Evolutionary conservation across 1,284 basidiomycete genomes (phyloP).

Genomic region (Cryptococcus neoformans): DNA sequence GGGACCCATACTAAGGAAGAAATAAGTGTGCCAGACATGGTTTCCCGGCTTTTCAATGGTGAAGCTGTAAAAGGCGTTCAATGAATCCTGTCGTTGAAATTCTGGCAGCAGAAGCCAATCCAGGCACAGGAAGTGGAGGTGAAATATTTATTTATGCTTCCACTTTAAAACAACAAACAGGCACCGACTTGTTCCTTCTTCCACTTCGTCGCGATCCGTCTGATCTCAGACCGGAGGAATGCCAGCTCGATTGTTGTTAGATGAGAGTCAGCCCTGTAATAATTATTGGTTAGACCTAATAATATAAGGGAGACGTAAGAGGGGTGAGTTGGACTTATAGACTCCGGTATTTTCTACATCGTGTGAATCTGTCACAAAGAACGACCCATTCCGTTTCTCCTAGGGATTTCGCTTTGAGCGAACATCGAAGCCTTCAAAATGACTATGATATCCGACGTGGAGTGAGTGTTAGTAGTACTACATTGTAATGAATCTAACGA

Average conservation of each 20-base stretch:
- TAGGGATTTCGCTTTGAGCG: too few species aligned
- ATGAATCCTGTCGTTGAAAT: background rate
- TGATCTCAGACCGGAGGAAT: too few species aligned
- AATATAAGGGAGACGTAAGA: too few species aligned
- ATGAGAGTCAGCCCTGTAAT: too few species aligned
- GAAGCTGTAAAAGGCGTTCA: background rate
- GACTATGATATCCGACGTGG: slow-evolving; percentile 46
- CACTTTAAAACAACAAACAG: background rate
- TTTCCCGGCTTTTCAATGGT: background rate
- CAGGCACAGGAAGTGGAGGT: background rate
- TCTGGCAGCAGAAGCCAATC: background rate
- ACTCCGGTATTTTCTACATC: too few species aligned
- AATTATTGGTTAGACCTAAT: too few species aligned
- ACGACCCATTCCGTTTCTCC: too few species aligned
- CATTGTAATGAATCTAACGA: too few species aligned
- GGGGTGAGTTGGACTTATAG: too few species aligned
- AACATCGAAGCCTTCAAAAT: slow-evolving; percentile 20
- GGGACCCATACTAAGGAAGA: slow-evolving; percentile 69
- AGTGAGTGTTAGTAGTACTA: slow-evolving; percentile 27
- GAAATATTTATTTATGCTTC: background rate
- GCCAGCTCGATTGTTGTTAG: too few species aligned
- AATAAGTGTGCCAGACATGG: slow-evolving; percentile 53
- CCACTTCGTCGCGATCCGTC: background rate
- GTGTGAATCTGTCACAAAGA: too few species aligned
- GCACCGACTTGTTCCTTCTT: background rate